Percentiles rank a stretch among this genome's conserved stretches.
Conservation (phyloP, 2,329 filamentous ascomycete genomes). For the Penicillium sp. region DNA sequence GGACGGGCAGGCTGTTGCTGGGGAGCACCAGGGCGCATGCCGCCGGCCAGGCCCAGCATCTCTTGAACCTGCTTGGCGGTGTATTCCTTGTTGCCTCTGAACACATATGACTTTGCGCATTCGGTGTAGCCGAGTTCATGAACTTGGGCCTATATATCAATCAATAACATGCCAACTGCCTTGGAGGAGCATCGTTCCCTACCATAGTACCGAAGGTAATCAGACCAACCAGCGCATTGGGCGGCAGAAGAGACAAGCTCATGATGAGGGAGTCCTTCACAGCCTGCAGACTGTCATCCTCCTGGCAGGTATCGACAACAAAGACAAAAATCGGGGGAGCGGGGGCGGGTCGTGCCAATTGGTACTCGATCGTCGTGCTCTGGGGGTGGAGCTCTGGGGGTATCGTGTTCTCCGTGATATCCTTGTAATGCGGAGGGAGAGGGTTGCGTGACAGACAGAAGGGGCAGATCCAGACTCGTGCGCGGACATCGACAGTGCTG, state of each 20-base stretch:
- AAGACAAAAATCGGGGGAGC: constrained; percentile 60
- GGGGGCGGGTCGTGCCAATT: constrained; percentile 53
- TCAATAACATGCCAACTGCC: constrained; percentile 7
- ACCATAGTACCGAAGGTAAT: constrained; percentile 81
- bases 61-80: constrained; percentile 98
- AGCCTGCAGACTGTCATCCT: constrained; percentile 59
- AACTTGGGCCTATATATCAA: constrained; percentile 62
- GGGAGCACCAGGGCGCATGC: constrained; percentile 59
- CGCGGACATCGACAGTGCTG: constrained; percentile 58
- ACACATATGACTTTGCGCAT: constrained; percentile 97
- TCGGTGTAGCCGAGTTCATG: constrained; percentile 97
- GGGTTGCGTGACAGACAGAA: constrained; percentile 60
- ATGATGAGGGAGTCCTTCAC: constrained; percentile 60
- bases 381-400: constrained; percentile 57
- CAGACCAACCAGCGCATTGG: constrained; percentile 56
- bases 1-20: constrained; percentile 62
- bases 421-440: constrained; percentile 60
- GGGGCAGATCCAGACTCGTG: constrained; percentile 60
- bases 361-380: constrained; percentile 60
- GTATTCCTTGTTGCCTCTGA: constrained; percentile 96
- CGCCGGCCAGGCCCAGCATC: constrained; percentile 76
- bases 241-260: constrained; percentile 55
- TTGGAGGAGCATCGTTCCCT: constrained; percentile 22
- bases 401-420: constrained; percentile 58
- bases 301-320: constrained; percentile 61